Conservation (phyloP, 805 yeast species). For the Saturnispora ahearnii region DNA sequence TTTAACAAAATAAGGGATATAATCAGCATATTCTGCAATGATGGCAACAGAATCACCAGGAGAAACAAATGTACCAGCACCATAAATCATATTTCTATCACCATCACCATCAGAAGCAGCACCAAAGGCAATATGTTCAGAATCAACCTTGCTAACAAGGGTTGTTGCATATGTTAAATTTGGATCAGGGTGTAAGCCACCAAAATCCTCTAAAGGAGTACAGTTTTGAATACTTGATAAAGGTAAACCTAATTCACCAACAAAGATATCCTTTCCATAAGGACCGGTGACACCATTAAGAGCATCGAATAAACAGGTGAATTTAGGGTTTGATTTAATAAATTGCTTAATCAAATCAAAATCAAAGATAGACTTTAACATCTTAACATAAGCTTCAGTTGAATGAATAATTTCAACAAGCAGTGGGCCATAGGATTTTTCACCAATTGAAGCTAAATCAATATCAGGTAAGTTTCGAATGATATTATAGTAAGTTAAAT, state of each 20-base stretch:
- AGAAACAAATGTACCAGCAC: constrained; percentile 87
- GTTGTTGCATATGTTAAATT: constrained; percentile 89
- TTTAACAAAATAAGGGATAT: constrained; percentile 83
- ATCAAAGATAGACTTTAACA: constrained; percentile 82
- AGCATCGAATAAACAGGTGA: constrained; percentile 78
- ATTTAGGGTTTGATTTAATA: constrained; percentile 45
- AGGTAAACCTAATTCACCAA: constrained; percentile 77
- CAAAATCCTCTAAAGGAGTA: constrained; percentile 79
- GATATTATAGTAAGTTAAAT: constrained; percentile 51
- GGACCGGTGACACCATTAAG: constrained; percentile 97
- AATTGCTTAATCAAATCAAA: constrained; percentile 71
- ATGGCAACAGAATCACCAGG: constrained; percentile 99
- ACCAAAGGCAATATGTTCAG: constrained; percentile 77
- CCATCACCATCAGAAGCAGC: constrained; percentile 99
- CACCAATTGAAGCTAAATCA: constrained; percentile 54
- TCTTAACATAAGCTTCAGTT: constrained; percentile 63
- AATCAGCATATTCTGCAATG: constrained; percentile 83
- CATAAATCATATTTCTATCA: constrained; percentile 97
- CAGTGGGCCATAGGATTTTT: constrained; percentile 43
- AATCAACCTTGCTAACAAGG: constrained; percentile 79
- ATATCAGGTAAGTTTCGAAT: constrained; percentile 51
- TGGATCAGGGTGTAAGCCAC: constrained; percentile 98
- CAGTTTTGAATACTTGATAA: constrained; percentile 65
- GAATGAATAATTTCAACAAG: constrained; percentile 78
- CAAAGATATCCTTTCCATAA: constrained; percentile 76